A percentile compares a stretch with the other conserved stretches of the same genome.
Conservation (phyloP, 2,329 filamentous ascomycete genomes). For the Chaetothyriales sp. region DNA sequence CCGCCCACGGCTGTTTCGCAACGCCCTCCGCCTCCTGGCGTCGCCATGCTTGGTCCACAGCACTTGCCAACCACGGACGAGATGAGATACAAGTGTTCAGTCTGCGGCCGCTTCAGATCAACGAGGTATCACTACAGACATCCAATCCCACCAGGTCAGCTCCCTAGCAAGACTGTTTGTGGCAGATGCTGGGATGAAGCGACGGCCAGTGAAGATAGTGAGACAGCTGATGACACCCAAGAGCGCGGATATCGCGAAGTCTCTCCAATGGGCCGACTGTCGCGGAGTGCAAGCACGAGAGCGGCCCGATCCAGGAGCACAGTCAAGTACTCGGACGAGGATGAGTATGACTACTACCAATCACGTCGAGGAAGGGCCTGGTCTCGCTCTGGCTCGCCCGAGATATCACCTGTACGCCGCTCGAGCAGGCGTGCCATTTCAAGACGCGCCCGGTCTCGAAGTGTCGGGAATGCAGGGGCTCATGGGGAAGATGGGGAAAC, state of each 20-base stretch:
- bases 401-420: background rate
- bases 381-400: background rate
- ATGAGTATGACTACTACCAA: conserved; percentile 2
- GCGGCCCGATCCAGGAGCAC: background rate
- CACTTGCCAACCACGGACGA: conserved; percentile 3
- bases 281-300: background rate
- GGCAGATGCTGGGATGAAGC: conserved; percentile 12
- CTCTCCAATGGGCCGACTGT: background rate
- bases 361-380: background rate
- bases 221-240: conserved; percentile 4
- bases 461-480: background rate
- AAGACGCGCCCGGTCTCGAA: background rate
- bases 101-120: conserved; percentile 16
- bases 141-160: conserved; percentile 11
- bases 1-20: conserved; percentile 1
- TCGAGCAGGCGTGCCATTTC: background rate
- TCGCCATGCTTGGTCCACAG: background rate
- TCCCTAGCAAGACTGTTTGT: conserved; percentile 14
- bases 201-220: conserved; percentile 13
- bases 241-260: conserved; percentile 2
- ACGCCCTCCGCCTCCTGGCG: background rate
- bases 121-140: conserved; percentile 15
- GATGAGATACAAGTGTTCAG: conserved; percentile 15
- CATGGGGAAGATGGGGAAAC: background rate
- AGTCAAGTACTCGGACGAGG: background rate